Base-by-base conservation (phyloP, 1,284 basidiomycete species). In the Pyrrhoderma lamaoense region DNA sequence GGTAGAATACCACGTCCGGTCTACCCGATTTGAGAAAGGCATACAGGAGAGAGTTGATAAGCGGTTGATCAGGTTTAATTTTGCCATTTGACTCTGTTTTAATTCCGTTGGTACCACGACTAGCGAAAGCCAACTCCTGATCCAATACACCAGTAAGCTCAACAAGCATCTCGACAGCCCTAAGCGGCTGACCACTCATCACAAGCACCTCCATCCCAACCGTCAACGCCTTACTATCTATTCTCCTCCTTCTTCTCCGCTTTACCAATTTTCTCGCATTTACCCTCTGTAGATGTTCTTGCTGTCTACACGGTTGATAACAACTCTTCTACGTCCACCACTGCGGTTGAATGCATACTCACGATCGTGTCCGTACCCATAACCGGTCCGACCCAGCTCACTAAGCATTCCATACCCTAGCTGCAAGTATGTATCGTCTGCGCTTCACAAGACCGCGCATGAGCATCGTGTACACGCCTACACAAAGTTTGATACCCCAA, bases 11-110 rank as follows among this genome's bases (percentile, higher is more conserved):
- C 2, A 73, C 63, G 57, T 83, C 81, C 0, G 80, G 82, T 3
- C 80, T 73, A 13, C 70, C 67, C 14, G 70, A 67, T 19, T 70
- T 71, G 22, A 69, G 69, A n/a, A 80, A 65, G 2, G 71, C 60
- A 5, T 69, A 64, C 67, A 89, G 72, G 58, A 82, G 75, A 16
- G 70, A 64, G 58, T 83, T 84, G 46, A 85, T 61, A 0, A 70
- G 64, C 19, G 67, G 62, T 1, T 64, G 60, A 23, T 70, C 61
- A 13, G 35, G 38, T 40, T 40, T 40, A 22, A 7, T 16, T 14
- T 16, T 40, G 38, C n/a, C n/a, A n/a, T n/a, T n/a, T n/a, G n/a
- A n/a, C n/a, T n/a, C n/a, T n/a, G n/a, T n/a, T n/a, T n/a, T n/a
- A n/a, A 42, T 23, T 18, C 25, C 11, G 9, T 16, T 18, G 16